Conservation (phyloP, 768 basidiomycete genomes). For the Dioszegia crocea region DNA sequence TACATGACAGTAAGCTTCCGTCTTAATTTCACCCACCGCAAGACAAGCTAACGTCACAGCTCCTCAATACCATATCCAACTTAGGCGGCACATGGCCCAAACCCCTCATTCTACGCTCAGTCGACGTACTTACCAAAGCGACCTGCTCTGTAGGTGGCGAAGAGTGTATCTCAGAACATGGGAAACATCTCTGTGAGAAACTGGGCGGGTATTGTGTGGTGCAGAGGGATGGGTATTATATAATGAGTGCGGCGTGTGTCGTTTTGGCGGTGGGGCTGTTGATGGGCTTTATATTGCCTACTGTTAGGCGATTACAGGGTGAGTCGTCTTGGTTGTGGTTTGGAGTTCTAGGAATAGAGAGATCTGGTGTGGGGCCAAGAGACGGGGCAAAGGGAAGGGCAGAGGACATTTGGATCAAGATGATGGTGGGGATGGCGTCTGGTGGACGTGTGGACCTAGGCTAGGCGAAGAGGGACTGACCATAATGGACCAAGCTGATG, state of each 20-base stretch:
- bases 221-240: slow-evolving; percentile 87
- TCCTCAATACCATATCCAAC: slow-evolving; percentile 88
- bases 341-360: not conserved
- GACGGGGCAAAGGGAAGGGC: no score
- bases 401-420: no score
- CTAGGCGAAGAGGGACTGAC: no score
- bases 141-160: slow-evolving; percentile 57
- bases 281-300: slow-evolving; percentile 73
- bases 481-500: slow-evolving; percentile 6
- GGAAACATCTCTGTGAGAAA: slow-evolving; percentile 70
- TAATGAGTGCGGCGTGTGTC: slow-evolving; percentile 74
- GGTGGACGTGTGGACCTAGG: no score
- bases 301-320: slow-evolving; percentile 82
- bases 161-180: slow-evolving; percentile 90
- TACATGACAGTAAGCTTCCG: slow-evolving; percentile 86
- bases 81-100: slow-evolving; percentile 96
- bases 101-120: slow-evolving; percentile 93
- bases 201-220: slow-evolving; percentile 76
- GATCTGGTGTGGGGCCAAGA: no score
- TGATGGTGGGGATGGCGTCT: no score
- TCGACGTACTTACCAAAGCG: slow-evolving; percentile 81
- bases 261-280: slow-evolving; percentile 69
- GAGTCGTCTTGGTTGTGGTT: slow-evolving; percentile 39
- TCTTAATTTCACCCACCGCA: not conserved
- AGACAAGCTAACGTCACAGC: slow-evolving; percentile 53